Conservation (phyloP, 73 alveolate species). For the Effrenium voratum region DNA sequence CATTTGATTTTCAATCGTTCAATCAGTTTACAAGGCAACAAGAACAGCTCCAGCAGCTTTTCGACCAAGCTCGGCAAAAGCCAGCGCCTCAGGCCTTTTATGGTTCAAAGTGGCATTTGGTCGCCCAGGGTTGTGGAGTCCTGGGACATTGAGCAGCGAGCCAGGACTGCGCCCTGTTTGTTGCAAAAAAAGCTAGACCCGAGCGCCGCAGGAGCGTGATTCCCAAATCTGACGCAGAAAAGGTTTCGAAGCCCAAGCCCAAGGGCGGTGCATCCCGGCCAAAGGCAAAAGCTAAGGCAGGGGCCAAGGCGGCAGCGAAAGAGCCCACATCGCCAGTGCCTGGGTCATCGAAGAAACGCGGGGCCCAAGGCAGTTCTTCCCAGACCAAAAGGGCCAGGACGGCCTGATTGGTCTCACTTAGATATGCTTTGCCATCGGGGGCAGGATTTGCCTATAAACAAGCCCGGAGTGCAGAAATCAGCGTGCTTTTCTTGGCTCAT, state of each 20-base stretch:
- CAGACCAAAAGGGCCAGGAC: not conserved
- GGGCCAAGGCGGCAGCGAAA: not conserved
- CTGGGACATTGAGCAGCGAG: not conserved
- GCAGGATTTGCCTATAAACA: not conserved
- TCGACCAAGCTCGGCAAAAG: not conserved
- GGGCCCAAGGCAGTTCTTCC: not conserved
- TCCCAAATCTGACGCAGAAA: not conserved
- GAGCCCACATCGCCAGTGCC: not conserved
- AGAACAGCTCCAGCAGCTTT: not conserved
- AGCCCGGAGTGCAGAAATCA: not conserved
- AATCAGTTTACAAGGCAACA: not conserved
- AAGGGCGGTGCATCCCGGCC: not conserved
- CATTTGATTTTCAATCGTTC: not conserved
- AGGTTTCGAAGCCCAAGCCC: not conserved
- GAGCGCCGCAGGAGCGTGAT: not conserved
- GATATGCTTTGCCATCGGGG: not conserved
- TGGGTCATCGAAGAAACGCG: not conserved
- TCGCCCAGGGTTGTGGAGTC: not conserved
- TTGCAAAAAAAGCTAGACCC: not conserved
- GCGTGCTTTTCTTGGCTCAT: not conserved
- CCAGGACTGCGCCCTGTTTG: conserved; percentile 2
- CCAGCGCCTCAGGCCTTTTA: not conserved
- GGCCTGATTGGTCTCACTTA: not conserved
- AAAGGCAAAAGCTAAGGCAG: not conserved
- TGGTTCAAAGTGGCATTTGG: not conserved